phyloP scores from a whole-genome alignment of 2,329 filamentous ascomycete genomes.

The Ceratocystis harringtonii region DNA sequence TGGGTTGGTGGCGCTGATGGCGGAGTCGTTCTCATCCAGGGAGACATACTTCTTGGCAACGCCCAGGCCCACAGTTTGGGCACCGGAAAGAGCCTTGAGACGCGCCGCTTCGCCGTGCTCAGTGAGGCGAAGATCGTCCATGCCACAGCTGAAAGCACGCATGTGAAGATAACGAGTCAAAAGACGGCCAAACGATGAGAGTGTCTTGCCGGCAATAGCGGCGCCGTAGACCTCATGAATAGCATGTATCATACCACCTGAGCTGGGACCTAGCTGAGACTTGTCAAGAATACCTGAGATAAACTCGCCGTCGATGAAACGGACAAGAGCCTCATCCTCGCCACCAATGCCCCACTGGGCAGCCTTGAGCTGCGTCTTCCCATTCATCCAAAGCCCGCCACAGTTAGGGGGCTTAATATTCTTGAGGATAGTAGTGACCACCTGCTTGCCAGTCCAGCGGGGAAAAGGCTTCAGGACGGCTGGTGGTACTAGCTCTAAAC shows the following conservation, averaged over 20 bases:
- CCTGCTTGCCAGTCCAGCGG: slow-evolving; percentile 91
- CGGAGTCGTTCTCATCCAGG: slow-evolving; percentile 43
- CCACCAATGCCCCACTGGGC: slow-evolving; percentile 58
- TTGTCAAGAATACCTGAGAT: slow-evolving; percentile 90
- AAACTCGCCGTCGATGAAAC: slow-evolving; percentile 76
- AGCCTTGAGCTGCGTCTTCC: slow-evolving; percentile 63
- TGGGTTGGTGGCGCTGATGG: slow-evolving; percentile 41
- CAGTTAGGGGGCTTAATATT: slow-evolving; percentile 73
- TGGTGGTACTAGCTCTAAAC: slow-evolving; percentile 66
- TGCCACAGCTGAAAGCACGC: slow-evolving; percentile 91
- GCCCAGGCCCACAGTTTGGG: slow-evolving; percentile 55
- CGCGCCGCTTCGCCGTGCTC: slow-evolving; percentile 59
- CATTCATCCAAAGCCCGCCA: slow-evolving; percentile 62
- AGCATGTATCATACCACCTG: slow-evolving; percentile 77
- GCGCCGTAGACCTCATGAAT: slow-evolving; percentile 90
- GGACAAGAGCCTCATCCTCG: slow-evolving; percentile 63
- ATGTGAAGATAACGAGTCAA: slow-evolving; percentile 83
- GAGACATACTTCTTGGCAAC: slow-evolving; percentile 83
- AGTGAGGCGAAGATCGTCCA: slow-evolving; percentile 85
- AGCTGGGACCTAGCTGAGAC: slow-evolving; percentile 76
- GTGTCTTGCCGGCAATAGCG: slow-evolving; percentile 66
- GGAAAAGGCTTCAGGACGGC: slow-evolving; percentile 66
- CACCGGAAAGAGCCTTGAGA: slow-evolving; percentile 50
- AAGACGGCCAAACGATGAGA: slow-evolving; percentile 78
- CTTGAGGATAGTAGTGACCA: slow-evolving; percentile 81